A percentile compares a stretch with the other conserved stretches of the same genome.
Evolutionary conservation across 1,284 basidiomycete genomes (phyloP).

Genomic region (Coniferiporia weirii): DNA sequence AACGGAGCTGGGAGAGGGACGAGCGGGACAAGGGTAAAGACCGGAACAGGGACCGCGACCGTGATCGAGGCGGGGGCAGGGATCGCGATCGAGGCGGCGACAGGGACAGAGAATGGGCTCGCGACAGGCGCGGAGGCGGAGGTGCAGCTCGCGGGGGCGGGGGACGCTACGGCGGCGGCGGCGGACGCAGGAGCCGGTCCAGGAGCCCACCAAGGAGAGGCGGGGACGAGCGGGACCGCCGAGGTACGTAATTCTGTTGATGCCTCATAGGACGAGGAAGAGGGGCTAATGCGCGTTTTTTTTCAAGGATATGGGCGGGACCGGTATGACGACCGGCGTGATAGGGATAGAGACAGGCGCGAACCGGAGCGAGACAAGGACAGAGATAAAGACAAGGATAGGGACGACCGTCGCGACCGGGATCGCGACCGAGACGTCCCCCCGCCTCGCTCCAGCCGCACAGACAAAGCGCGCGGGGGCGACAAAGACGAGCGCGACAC

Average conservation of each 20-base stretch:
- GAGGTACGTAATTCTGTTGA: constrained; percentile 21
- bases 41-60: constrained; percentile 24
- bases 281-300: not conserved
- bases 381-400: constrained; percentile 15
- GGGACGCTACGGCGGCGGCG: constrained; percentile 1
- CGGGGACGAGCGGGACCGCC: constrained; percentile 37
- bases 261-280: not conserved
- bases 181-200: constrained; percentile 46
- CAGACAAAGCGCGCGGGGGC: constrained; percentile 6
- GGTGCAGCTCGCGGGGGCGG: not conserved
- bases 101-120: constrained; percentile 40
- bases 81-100: constrained; percentile 31
- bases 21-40: constrained; percentile 36
- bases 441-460: constrained; percentile 19
- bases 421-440: not conserved
- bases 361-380: constrained; percentile 11
- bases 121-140: constrained; percentile 36
- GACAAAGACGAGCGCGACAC: not conserved
- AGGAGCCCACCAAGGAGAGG: constrained; percentile 58
- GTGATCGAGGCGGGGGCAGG: constrained; percentile 35
- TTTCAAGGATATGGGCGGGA: constrained; percentile 26
- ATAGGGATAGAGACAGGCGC: constrained; percentile 27
- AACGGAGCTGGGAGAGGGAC: constrained; percentile 64
- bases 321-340: constrained; percentile 27
- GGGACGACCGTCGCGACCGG: constrained; percentile 1